Conservation (phyloP, 768 basidiomycete genomes). For the Epithele typhae region DNA sequence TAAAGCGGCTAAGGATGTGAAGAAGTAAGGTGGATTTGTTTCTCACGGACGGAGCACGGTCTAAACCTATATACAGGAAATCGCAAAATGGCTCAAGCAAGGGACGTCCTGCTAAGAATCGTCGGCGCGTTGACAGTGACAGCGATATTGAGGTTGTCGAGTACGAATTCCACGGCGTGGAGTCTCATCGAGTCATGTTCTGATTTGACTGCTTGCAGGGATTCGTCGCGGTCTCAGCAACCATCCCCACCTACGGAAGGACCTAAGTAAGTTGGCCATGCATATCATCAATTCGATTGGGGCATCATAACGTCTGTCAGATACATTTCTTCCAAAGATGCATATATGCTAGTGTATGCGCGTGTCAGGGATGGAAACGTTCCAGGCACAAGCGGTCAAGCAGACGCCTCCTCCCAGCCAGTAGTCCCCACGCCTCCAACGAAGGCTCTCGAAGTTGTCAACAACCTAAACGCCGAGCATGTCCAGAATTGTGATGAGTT, state of each 20-base stretch:
- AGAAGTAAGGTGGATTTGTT: conserved; percentile 19
- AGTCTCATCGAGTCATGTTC: no score
- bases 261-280: no score
- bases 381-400: no score
- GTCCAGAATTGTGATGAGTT: conserved; percentile 33
- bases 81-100: no score
- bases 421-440: conserved; percentile 30
- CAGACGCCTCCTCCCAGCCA: not conserved
- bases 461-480: conserved; percentile 51
- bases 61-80: no score
- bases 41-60: no score
- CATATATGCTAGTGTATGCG: conserved; percentile 93
- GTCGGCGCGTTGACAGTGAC: conserved; percentile 39
- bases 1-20: conserved; percentile 23
- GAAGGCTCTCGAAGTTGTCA: conserved; percentile 51
- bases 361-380: conserved; percentile 31
- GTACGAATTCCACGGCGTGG: no score
- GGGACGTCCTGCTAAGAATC: conserved; percentile 36
- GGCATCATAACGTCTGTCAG: no score
- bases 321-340: conserved; percentile 73
- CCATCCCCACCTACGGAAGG: no score
- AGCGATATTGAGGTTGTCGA: conserved; percentile 23
- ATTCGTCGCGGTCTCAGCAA: no score
- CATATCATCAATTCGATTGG: no score
- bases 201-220: no score